Evolutionary conservation across 768 basidiomycete genomes (phyloP).

Genomic region (Mycena floridula): DNA sequence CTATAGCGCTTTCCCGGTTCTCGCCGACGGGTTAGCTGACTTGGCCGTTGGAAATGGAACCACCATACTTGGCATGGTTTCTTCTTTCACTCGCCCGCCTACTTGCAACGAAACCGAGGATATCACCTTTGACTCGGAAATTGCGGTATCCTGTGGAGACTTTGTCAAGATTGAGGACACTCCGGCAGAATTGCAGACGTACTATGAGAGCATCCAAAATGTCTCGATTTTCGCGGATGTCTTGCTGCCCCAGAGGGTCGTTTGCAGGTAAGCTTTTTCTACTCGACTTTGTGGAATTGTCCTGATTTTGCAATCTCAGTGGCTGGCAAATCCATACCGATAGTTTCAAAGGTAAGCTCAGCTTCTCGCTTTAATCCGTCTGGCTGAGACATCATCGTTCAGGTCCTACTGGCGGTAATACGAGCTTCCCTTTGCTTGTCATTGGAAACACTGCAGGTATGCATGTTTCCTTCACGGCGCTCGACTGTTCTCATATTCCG

Average conservation of each 20-base stretch:
- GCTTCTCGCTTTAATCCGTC: background rate
- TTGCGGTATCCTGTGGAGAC: background rate
- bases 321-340: conserved; percentile 11
- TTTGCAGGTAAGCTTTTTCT: conserved; percentile 8
- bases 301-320: conserved; percentile 1
- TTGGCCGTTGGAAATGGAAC: conserved; percentile 19
- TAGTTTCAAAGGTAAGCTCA: background rate
- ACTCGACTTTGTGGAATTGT: too few species aligned
- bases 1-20: conserved; percentile 10
- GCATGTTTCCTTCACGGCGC: background rate
- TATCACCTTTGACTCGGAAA: background rate
- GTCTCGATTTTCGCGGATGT: conserved; percentile 14
- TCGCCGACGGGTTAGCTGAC: conserved; percentile 16
- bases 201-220: conserved; percentile 3
- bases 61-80: conserved; percentile 6
- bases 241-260: conserved; percentile 6
- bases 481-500: background rate
- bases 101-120: background rate
- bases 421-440: conserved; percentile 9
- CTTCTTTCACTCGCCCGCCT: conserved; percentile 3
- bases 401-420: conserved; percentile 9
- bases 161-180: conserved; percentile 4
- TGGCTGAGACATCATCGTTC: background rate
- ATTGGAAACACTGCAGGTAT: conserved; percentile 12
- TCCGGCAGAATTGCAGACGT: conserved; percentile 4